Base-by-base conservation (phyloP, 2,329 filamentous ascomycete species). In the Penicillium sp. region DNA sequence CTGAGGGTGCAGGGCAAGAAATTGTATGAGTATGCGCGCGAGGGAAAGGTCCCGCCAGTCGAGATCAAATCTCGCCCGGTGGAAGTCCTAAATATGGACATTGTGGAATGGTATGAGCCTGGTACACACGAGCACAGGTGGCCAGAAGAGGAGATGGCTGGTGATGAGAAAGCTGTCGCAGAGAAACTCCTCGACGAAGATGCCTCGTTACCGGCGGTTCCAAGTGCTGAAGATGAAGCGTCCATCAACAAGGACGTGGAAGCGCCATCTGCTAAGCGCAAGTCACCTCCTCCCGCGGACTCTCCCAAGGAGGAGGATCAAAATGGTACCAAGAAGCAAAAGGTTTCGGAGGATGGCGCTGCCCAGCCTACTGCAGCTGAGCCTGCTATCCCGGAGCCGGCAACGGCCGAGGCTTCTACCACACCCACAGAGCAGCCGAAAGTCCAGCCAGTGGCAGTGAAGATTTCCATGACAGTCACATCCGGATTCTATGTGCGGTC, bases 401-500 rank as follows among this genome's bases (percentile, higher is more conserved):
- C 50, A 3, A 44, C 52, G 7, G 27, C 29, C 21, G 58, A 59
- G 18, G 33, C 42, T 12, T 37, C 59, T 18, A 37, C 54, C 21
- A 54, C 53, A 7, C 37, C 56, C 21, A 23, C 53, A 9, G 63
- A 66, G 41, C 53, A 52, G 37, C 51, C 59, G 13, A 47, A 42
- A 26, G 52, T 59, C 10, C 67, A 64, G 29, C 65, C 91, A 1
- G 85, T 93, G 1, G 94, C 93, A 1, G 89, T 84, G 42, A 88
- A 84, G 66, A 84, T 99, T 53, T 86, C 89, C 51, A 91, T 99
- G 84, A 96, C 90, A 0, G 93, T 97, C 45, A 91, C 91, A 2
- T 96, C 91, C 0, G 94, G 94, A 32, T 99, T 97, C 79, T 99
- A 99, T 71, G 92, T 99, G 12, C 88, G 94, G 56, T 95, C 89